Evolutionary conservation across 2,329 filamentous ascomycete genomes (phyloP).

Genomic region (Fonsecaea pedrosoi): DNA sequence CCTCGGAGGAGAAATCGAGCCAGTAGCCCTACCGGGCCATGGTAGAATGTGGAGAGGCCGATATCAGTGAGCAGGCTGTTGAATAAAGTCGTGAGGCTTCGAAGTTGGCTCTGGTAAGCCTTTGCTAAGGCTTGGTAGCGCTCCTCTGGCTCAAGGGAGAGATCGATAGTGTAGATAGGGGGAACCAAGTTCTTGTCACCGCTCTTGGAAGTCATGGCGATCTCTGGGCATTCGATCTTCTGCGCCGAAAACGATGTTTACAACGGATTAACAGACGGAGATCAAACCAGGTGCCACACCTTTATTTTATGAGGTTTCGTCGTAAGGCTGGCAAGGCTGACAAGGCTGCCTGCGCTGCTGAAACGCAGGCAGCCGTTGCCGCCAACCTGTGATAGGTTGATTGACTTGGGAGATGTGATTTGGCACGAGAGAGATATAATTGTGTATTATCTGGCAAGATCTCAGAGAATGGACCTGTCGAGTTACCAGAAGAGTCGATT

Average conservation of each 20-base stretch:
- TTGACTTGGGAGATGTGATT: not conserved
- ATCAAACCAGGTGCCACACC: not conserved
- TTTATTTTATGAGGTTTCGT: not conserved
- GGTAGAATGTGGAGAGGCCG: constrained; percentile 39
- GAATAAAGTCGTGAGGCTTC: constrained; percentile 57
- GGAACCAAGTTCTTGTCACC: not conserved
- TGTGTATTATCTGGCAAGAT: not conserved
- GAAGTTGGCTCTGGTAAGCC: constrained; percentile 54
- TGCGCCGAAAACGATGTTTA: not conserved
- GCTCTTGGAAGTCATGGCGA: constrained; percentile 5
- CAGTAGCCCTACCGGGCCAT: constrained; percentile 45
- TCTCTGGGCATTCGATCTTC: not conserved
- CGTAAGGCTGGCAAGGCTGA: not conserved
- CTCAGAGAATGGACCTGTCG: not conserved
- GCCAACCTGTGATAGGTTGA: not conserved
- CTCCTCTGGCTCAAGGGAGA: constrained; percentile 59
- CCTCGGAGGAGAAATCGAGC: constrained; percentile 58
- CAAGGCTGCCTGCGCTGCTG: constrained; percentile 1
- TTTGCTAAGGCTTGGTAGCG: constrained; percentile 59
- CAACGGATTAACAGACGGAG: not conserved
- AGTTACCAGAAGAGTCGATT: not conserved
- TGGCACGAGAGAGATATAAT: not conserved
- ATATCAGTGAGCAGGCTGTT: constrained; percentile 55
- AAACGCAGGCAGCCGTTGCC: not conserved
- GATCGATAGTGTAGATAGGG: constrained; percentile 53